Conservation (phyloP, 1,139 yeast genomes). For the Saccharomyces hybrid region DNA sequence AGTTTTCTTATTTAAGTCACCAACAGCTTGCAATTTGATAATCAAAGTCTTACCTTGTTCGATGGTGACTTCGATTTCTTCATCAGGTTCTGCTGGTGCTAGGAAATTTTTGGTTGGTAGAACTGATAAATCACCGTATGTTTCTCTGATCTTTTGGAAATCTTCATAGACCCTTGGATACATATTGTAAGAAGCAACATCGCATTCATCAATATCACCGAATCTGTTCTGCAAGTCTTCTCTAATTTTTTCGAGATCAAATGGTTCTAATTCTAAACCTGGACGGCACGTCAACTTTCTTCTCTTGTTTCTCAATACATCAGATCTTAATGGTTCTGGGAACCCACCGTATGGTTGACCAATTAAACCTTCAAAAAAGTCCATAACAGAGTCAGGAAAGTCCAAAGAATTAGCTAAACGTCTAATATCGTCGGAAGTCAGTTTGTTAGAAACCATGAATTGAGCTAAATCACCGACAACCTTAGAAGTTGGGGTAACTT, state of each 20-base stretch:
- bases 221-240: conserved; percentile 64
- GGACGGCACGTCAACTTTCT: conserved; percentile 84
- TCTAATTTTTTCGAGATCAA: conserved; percentile 63
- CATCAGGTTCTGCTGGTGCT: conserved; percentile 78
- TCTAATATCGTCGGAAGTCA: conserved; percentile 74
- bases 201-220: conserved; percentile 63
- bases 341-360: conserved; percentile 99
- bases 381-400: conserved; percentile 96
- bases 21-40: conserved; percentile 84
- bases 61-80: conserved; percentile 81
- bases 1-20: conserved; percentile 75
- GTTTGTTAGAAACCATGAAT: conserved; percentile 94
- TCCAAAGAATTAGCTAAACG: conserved; percentile 84
- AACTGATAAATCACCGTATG: conserved; percentile 87
- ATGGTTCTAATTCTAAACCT: conserved; percentile 78
- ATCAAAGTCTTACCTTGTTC: conserved; percentile 93
- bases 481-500: conserved; percentile 97
- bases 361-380: conserved; percentile 97
- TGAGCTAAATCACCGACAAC: conserved; percentile 99
- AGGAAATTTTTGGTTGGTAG: conserved; percentile 88
- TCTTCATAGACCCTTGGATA: conserved; percentile 95
- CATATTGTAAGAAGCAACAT: conserved; percentile 93
- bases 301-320: conserved; percentile 82
- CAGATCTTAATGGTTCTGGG: conserved; percentile 96
- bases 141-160: conserved; percentile 62